Percentiles rank a stretch among this genome's conserved stretches.
These are phyloP conservation scores for Multifurca ochricompacta DNA, from an alignment of 768 basidiomycete genomes.

Conservation along the genomic window DNA sequence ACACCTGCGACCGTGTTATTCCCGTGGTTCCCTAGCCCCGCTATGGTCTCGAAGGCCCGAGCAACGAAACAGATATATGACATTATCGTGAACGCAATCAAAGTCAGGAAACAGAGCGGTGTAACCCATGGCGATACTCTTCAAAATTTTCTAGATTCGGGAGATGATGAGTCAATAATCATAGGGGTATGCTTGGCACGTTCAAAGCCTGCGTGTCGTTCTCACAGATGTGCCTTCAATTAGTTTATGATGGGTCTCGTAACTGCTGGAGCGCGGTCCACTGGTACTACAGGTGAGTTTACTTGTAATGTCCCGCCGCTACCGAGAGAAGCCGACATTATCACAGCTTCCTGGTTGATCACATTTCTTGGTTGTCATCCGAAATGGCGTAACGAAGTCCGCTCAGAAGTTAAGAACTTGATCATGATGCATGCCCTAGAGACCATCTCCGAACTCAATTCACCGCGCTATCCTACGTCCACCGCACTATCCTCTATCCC, in stretches of 20 bases:
- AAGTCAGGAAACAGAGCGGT: constrained; percentile 49
- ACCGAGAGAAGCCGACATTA: constrained; percentile 11
- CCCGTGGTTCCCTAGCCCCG: constrained; percentile 70
- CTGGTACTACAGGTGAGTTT: constrained; percentile 56
- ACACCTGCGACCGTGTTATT: constrained; percentile 66
- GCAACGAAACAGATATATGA: constrained; percentile 73
- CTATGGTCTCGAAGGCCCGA: constrained; percentile 61
- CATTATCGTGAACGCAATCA: constrained; percentile 52
- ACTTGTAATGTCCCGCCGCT: neutral
- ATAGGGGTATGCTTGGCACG: constrained; percentile 48
- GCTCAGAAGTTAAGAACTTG: constrained; percentile 49
- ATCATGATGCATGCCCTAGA: constrained; percentile 25
- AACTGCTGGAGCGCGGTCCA: constrained; percentile 74
- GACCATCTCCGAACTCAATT: neutral
- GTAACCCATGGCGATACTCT: constrained; percentile 56
- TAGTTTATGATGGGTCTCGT: constrained; percentile 80
- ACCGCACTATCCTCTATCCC: constrained; percentile 51
- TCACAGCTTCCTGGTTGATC: constrained; percentile 61
- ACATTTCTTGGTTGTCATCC: constrained; percentile 62
- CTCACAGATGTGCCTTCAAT: constrained; percentile 20
- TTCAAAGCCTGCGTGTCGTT: neutral
- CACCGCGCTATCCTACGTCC: constrained; percentile 29
- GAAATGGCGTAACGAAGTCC: constrained; percentile 59
- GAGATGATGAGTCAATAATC: constrained; percentile 59
- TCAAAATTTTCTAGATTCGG: constrained; percentile 64